A percentile compares a stretch with the other conserved stretches of the same genome.
Evolutionary conservation across 495 filamentous ascomycete genomes (phyloP).

Genomic region (Ascobolus immersus): DNA sequence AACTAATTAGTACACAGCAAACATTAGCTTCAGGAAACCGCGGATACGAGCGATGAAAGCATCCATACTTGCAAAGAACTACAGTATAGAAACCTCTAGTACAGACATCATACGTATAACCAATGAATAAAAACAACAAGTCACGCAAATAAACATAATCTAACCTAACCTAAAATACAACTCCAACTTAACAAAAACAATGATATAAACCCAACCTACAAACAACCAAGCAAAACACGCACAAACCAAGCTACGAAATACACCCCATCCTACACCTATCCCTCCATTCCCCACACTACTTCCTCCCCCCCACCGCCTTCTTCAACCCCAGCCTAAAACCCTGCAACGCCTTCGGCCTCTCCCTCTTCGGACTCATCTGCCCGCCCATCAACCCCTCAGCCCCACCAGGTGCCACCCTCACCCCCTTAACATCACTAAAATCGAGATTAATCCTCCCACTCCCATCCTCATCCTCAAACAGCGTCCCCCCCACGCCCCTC

Average conservation of each 20-base stretch:
- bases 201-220: neutral
- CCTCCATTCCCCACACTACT: conserved; percentile 5
- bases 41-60: too few species aligned
- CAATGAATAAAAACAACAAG: neutral
- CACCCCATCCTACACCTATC: neutral
- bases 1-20: too few species aligned
- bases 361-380: conserved; percentile 13
- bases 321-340: conserved; percentile 11
- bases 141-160: neutral
- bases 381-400: conserved; percentile 5
- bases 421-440: conserved; percentile 3
- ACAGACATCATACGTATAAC: too few species aligned
- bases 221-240: neutral
- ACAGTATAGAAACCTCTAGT: too few species aligned
- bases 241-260: neutral
- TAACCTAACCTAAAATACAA: neutral
- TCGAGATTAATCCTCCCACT: conserved; percentile 9
- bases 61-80: too few species aligned
- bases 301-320: conserved; percentile 7
- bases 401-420: conserved; percentile 1
- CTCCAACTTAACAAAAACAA: neutral
- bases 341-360: conserved; percentile 5
- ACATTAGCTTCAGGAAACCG: too few species aligned
- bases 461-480: conserved; percentile 14
- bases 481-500: conserved; percentile 4